These are phyloP conservation scores for Boletus calvinii DNA, from an alignment of 1,284 basidiomycete species.

Conservation along the genomic window DNA sequence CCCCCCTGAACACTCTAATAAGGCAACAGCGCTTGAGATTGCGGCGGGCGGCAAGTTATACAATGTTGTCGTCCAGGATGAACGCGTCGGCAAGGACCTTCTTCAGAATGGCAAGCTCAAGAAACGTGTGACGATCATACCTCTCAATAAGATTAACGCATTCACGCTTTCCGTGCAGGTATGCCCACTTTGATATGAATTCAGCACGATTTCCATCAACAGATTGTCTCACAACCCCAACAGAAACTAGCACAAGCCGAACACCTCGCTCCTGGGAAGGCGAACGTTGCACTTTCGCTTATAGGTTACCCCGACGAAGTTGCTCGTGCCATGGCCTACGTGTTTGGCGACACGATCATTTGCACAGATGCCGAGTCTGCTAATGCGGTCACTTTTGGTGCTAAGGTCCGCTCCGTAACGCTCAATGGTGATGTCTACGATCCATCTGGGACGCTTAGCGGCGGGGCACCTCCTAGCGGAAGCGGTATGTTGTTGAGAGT, in stretches of 20 bases:
- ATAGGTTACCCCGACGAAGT: conserved; percentile 88
- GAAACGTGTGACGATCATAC: conserved; percentile 93
- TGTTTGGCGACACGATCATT: conserved; percentile 92
- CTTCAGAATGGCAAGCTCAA: conserved; percentile 82
- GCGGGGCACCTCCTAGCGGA: conserved; percentile 81
- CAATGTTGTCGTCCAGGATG: conserved; percentile 93
- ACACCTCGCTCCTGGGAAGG: conserved; percentile 79
- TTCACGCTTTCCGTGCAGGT: conserved; percentile 66
- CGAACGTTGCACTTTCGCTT: conserved; percentile 82
- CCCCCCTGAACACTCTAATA: conserved; percentile 66
- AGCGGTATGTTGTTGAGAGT: conserved; percentile 82
- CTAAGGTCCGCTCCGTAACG: conserved; percentile 82
- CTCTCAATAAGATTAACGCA: conserved; percentile 88
- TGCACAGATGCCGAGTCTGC: conserved; percentile 90
- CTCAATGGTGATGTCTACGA: conserved; percentile 96
- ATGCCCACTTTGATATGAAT: conserved; percentile 20
- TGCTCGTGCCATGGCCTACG: conserved; percentile 87
- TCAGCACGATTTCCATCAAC: background rate
- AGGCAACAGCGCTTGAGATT: conserved; percentile 91
- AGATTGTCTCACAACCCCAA: background rate
- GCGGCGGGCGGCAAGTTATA: conserved; percentile 91
- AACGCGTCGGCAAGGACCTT: conserved; percentile 84
- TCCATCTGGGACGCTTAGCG: conserved; percentile 91
- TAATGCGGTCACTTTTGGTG: conserved; percentile 83
- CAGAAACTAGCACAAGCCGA: conserved; percentile 81